A percentile compares a stretch with the other conserved stretches of the same genome.
phyloP scores from a whole-genome alignment of 192 early-diverging fungal species.

The Lobosporangium transversale region DNA sequence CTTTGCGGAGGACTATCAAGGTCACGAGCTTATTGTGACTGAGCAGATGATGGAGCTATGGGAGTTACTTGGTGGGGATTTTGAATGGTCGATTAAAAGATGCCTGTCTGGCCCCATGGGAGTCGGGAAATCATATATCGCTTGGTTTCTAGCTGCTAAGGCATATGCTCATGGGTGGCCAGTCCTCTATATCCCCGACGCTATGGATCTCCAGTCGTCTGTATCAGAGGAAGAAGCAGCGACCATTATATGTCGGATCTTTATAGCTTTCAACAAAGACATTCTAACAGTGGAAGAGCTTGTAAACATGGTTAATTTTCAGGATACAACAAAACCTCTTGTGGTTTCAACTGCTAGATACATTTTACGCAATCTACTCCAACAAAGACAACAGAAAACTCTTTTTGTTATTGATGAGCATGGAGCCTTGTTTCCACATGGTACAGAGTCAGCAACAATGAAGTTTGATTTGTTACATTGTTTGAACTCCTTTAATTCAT shows the following conservation, averaged over 20 bases:
- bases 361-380: not conserved
- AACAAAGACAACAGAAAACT: not conserved
- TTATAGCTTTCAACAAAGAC: not conserved
- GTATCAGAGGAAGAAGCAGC: not conserved
- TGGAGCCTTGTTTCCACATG: not conserved
- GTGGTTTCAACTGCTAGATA: not conserved
- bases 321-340: no score
- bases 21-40: conserved; percentile 22
- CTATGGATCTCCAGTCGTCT: not conserved
- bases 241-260: not conserved
- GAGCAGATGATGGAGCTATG: conserved; percentile 37
- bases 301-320: not conserved
- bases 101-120: no score
- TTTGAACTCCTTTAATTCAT: not conserved
- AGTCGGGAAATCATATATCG: no score
- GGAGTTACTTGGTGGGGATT: conserved; percentile 4
- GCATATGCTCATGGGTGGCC: no score
- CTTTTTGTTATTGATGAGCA: conserved; percentile 10
- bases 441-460: not conserved
- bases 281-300: not conserved
- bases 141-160: no score
- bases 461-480: not conserved
- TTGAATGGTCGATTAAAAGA: conserved; percentile 1
- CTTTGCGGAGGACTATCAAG: conserved; percentile 13
- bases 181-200: not conserved